Evolutionary conservation across 805 yeast genomes (phyloP).

Genomic region (Hanseniaspora vineae): DNA sequence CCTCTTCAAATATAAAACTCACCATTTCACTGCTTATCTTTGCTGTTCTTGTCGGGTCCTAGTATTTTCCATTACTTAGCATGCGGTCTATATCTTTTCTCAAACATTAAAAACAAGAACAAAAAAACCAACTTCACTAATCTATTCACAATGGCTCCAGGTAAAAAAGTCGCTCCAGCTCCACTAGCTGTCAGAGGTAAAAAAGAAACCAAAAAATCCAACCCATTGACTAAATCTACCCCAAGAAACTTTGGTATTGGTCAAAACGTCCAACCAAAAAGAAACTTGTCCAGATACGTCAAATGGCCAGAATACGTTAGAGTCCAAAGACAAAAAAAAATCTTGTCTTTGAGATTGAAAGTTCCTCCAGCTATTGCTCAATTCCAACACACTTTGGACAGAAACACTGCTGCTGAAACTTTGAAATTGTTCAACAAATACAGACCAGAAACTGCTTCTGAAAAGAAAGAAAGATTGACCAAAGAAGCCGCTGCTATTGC

Average conservation of each 20-base stretch:
- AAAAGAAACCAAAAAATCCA: conserved; percentile 49
- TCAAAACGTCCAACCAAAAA: conserved; percentile 88
- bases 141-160: conserved; percentile 30
- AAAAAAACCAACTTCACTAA: neutral
- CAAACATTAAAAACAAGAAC: neutral
- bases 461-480: conserved; percentile 98
- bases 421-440: conserved; percentile 97
- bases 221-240: conserved; percentile 81
- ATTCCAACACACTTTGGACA: conserved; percentile 92
- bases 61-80: no score
- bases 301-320: conserved; percentile 99
- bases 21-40: no score
- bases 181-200: conserved; percentile 71
- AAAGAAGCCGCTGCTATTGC: conserved; percentile 99
- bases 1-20: neutral
- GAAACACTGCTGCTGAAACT: conserved; percentile 96
- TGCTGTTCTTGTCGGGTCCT: no score
- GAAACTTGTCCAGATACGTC: conserved; percentile 93
- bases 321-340: conserved; percentile 98
- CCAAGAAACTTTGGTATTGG: conserved; percentile 96
- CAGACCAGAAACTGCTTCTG: conserved; percentile 95
- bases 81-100: no score
- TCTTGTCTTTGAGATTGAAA: conserved; percentile 88
- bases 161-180: conserved; percentile 93
- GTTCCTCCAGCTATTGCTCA: conserved; percentile 98